Percentiles rank a stretch among this genome's conserved stretches.
phyloP scores from a whole-genome alignment of 768 basidiomycete species.

The Mycena vitilis region DNA sequence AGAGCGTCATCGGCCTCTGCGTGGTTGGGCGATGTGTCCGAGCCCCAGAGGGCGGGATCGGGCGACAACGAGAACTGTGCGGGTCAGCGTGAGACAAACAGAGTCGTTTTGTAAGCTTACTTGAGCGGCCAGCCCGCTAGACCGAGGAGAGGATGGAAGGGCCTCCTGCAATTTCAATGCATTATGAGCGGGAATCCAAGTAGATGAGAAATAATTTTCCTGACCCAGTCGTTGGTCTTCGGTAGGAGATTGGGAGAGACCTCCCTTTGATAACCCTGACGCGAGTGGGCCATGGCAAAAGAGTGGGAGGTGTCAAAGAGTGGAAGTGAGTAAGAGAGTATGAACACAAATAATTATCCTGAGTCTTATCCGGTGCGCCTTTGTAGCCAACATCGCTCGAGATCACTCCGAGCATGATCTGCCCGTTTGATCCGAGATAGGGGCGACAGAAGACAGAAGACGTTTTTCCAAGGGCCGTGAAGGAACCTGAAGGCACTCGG shows the following conservation, averaged over 20 bases:
- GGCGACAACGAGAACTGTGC: constrained; percentile 76
- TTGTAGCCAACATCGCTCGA: no score
- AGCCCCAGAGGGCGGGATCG: constrained; percentile 79
- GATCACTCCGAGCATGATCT: no score
- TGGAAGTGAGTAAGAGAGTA: background rate
- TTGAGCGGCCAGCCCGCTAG: constrained; percentile 20
- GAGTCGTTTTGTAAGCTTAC: background rate
- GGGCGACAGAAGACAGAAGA: no score
- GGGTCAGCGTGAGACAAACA: background rate
- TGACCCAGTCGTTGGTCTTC: constrained; percentile 8
- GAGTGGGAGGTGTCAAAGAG: constrained; percentile 4
- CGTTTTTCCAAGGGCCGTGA: no score
- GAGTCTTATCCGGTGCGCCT: no score
- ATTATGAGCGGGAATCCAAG: background rate
- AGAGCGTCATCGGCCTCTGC: constrained; percentile 75
- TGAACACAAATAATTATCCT: no score
- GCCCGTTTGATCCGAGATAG: no score
- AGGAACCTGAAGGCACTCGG: no score
- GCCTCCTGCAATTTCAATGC: background rate
- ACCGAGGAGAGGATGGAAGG: background rate
- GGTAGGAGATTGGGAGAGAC: constrained; percentile 18
- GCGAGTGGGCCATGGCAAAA: constrained; percentile 14
- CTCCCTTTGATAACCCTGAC: constrained; percentile 8
- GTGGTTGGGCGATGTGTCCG: constrained; percentile 66
- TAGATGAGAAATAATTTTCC: background rate